phyloP scores from a whole-genome alignment of 371 early-diverging fungal species.

The Actinomortierella wolfii region DNA sequence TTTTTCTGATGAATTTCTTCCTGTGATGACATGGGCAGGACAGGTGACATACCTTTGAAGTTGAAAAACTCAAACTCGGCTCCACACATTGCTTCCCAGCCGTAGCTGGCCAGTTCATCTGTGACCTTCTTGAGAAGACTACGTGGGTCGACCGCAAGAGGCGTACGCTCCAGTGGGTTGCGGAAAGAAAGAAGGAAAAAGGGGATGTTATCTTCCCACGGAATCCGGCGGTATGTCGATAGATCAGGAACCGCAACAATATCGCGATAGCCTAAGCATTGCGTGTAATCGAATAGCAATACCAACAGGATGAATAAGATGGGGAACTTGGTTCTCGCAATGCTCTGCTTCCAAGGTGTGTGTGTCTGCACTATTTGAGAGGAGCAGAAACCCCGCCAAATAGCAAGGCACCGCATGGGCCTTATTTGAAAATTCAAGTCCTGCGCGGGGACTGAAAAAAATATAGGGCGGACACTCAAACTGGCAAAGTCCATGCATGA shows the following conservation, averaged over 20 bases:
- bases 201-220: conserved; percentile 80
- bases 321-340: no score
- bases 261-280: conserved; percentile 62
- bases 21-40: neutral
- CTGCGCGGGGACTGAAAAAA: neutral
- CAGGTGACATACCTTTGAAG: conserved; percentile 67
- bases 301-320: no score
- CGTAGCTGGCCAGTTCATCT: conserved; percentile 44
- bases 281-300: no score
- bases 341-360: no score
- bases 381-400: no score
- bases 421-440: conserved; percentile 2
- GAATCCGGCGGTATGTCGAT: conserved; percentile 68
- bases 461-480: neutral
- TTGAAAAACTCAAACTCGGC: conserved; percentile 86
- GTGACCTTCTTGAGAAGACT: conserved; percentile 61
- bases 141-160: conserved; percentile 73
- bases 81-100: conserved; percentile 69
- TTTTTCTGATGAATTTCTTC: neutral
- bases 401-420: no score
- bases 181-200: conserved; percentile 75
- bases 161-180: conserved; percentile 58
- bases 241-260: conserved; percentile 74
- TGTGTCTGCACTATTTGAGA: no score
- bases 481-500: neutral